phyloP scores from a whole-genome alignment of 768 basidiomycete genomes.

The Boletellus ananiceps region DNA sequence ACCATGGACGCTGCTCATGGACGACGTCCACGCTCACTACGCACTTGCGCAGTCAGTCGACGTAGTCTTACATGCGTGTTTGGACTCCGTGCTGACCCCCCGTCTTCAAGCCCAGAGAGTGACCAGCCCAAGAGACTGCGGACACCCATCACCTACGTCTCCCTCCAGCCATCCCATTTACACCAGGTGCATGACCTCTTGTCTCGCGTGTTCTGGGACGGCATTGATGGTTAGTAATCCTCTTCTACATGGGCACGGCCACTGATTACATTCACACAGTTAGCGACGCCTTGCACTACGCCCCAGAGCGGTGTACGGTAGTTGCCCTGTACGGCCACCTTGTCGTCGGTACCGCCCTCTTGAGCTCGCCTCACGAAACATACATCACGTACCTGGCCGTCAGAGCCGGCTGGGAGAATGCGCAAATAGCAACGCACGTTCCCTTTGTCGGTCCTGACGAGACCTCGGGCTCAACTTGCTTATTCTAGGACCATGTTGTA shows the following conservation, averaged over 20 bases:
- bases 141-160: conserved; percentile 60
- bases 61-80: neutral
- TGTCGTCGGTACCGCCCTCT: conserved; percentile 69
- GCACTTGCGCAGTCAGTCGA: conserved; percentile 49
- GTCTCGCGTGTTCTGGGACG: conserved; percentile 66
- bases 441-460: neutral
- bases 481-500: conserved; percentile 65
- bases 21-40: conserved; percentile 65
- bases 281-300: conserved; percentile 61
- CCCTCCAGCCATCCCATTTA: conserved; percentile 56
- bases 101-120: conserved; percentile 47
- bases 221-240: conserved; percentile 57
- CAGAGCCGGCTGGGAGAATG: conserved; percentile 75
- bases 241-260: neutral
- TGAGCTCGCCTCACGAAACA: conserved; percentile 75
- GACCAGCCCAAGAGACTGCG: conserved; percentile 38
- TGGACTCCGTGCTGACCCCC: conserved; percentile 1
- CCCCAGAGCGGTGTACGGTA: conserved; percentile 71
- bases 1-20: conserved; percentile 75
- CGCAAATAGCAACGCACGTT: conserved; percentile 68
- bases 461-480: neutral
- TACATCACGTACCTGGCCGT: conserved; percentile 84
- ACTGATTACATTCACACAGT: conserved; percentile 39
- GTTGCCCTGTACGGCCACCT: conserved; percentile 65
- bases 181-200: conserved; percentile 70